Evolutionary conservation across 2,329 filamentous ascomycete species (phyloP).

Genomic region (Fusarium pilosicola): DNA sequence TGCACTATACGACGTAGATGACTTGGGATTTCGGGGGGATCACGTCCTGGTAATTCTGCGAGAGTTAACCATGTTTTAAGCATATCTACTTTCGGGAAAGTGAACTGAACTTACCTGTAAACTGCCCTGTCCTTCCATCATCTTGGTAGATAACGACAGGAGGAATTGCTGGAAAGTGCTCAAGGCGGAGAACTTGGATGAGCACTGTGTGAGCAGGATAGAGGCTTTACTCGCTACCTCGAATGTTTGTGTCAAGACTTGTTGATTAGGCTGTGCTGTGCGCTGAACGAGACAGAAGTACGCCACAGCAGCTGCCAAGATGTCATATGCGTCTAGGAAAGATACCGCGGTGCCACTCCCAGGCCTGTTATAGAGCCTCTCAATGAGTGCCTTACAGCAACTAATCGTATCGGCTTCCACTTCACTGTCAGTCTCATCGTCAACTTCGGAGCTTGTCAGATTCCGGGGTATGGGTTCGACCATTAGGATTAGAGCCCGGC

Average conservation of each 20-base stretch:
- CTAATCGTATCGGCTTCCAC: not conserved
- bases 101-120: not conserved
- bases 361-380: not conserved
- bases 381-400: conserved; percentile 15
- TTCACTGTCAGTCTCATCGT: not conserved
- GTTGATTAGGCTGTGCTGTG: not conserved
- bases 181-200: conserved; percentile 8
- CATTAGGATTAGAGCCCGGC: conserved; percentile 5
- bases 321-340: conserved; percentile 23
- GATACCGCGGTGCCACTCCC: not conserved
- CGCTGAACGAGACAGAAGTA: conserved; percentile 1
- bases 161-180: conserved; percentile 17
- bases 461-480: accelerated
- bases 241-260: conserved; percentile 7
- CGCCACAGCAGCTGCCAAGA: conserved; percentile 5
- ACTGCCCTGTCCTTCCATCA: conserved; percentile 2
- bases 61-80: not conserved
- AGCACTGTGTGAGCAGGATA: conserved; percentile 11
- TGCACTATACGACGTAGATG: conserved; percentile 10
- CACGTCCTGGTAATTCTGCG: not conserved
- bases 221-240: conserved; percentile 26
- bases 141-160: not conserved
- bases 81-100: not conserved
- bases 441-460: not conserved
- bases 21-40: conserved; percentile 14